Conservation (phyloP, 305 asterid species). For the Solanum hybrid region DNA sequence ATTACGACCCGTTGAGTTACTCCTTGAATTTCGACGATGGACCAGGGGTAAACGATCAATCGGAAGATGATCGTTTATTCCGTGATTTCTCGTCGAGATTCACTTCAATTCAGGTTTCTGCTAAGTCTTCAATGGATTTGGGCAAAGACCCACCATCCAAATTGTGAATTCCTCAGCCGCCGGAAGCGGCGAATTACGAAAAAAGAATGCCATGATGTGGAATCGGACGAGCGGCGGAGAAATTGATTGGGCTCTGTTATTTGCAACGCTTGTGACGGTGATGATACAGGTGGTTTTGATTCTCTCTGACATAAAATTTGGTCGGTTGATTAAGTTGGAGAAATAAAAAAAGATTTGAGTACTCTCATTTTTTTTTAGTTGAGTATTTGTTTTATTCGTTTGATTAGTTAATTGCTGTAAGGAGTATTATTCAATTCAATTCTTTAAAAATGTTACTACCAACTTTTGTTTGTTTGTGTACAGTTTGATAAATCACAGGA, state of each 20-base stretch:
- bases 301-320: constrained; percentile 1
- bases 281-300: constrained; percentile 1
- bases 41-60: constrained; percentile 24
- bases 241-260: neutral
- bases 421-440: neutral
- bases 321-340: neutral
- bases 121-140: constrained; percentile 14
- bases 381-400: neutral
- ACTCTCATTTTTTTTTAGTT: neutral
- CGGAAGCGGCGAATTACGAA: neutral
- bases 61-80: constrained; percentile 27
- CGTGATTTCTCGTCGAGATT: constrained; percentile 51
- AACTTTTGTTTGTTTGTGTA: neutral
- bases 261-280: neutral
- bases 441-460: neutral
- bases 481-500: neutral
- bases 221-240: neutral
- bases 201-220: neutral
- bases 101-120: constrained; percentile 31
- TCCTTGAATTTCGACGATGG: constrained; percentile 67
- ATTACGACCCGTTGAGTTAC: constrained; percentile 63
- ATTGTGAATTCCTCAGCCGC: neutral
- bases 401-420: neutral
- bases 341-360: neutral
- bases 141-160: constrained; percentile 21